Conservation (phyloP, 345 rosid species). For the Erucastrum elatum region DNA sequence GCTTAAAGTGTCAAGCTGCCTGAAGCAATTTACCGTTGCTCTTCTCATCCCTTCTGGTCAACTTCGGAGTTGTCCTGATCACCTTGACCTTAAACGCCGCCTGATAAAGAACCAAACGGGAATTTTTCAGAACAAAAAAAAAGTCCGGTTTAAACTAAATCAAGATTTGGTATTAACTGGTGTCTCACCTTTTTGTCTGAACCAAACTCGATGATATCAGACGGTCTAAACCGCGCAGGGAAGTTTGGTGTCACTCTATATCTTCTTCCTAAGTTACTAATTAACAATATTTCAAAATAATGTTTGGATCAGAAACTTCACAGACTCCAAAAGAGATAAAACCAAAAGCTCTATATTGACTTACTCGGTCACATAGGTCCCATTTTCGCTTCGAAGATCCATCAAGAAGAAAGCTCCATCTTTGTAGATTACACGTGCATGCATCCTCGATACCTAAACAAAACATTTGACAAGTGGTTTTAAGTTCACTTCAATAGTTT, state of each 20-base stretch:
- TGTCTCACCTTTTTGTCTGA: constrained; percentile 60
- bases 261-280: constrained; percentile 70
- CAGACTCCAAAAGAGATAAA: neutral
- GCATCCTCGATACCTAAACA: constrained; percentile 66
- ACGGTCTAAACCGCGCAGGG: constrained; percentile 57
- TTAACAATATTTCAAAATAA: constrained; percentile 3
- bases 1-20: constrained; percentile 45
- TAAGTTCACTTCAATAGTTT: neutral
- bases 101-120: constrained; percentile 42
- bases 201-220: constrained; percentile 66
- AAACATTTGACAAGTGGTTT: neutral
- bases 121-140: constrained; percentile 9
- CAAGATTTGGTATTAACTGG: neutral
- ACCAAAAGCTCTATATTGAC: constrained; percentile 23
- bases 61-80: constrained; percentile 38
- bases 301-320: constrained; percentile 7
- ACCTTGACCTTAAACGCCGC: constrained; percentile 71
- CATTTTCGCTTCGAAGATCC: constrained; percentile 73
- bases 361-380: constrained; percentile 78
- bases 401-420: constrained; percentile 68
- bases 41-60: constrained; percentile 29
- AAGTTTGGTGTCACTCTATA: constrained; percentile 52
- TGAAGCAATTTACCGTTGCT: constrained; percentile 48
- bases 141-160: neutral
- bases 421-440: constrained; percentile 73